Evolutionary conservation across 352 stramenopile species (phyloP).

Genomic region (Pythium dissimile): DNA sequence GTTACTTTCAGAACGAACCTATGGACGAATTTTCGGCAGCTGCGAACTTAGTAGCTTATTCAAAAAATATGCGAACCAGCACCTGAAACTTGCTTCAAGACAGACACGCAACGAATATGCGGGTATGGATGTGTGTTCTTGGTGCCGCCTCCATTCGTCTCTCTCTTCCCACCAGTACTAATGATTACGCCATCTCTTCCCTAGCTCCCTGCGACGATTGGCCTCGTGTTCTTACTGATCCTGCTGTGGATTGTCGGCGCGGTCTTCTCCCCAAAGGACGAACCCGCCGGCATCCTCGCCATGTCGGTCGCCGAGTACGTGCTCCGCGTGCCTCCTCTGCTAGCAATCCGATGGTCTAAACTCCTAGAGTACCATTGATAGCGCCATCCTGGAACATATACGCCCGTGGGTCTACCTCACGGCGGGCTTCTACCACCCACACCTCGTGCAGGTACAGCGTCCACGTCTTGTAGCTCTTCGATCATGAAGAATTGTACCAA

Average conservation of each 20-base stretch:
- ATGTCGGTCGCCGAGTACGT: slow-evolving; percentile 67
- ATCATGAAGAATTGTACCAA: no score
- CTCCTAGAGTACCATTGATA: no score
- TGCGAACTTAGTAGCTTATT: background rate
- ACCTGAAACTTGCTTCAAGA: slow-evolving; percentile 16
- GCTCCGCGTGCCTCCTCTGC: no score
- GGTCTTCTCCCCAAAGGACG: slow-evolving; percentile 67
- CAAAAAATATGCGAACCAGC: background rate
- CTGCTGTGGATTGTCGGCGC: slow-evolving; percentile 70
- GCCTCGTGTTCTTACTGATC: slow-evolving; percentile 53
- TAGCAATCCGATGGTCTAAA: no score
- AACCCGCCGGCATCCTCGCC: slow-evolving; percentile 63
- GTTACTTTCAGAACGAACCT: no score
- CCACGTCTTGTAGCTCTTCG: no score
- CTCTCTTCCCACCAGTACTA: background rate
- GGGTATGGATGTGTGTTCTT: no score
- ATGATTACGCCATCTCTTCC: no score
- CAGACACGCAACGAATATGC: slow-evolving; percentile 11
- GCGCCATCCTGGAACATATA: slow-evolving; percentile 82
- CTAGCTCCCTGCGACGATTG: slow-evolving; percentile 70
- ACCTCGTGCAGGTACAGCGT: slow-evolving; percentile 74
- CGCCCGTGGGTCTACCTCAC: slow-evolving; percentile 85
- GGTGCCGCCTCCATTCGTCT: background rate
- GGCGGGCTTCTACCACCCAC: slow-evolving; percentile 81
- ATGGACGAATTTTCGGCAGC: no score